A percentile compares a stretch with the other conserved stretches of the same genome.
Evolutionary conservation across 2,329 filamentous ascomycete genomes (phyloP).

Genomic region (Chlorencoelia australis): DNA sequence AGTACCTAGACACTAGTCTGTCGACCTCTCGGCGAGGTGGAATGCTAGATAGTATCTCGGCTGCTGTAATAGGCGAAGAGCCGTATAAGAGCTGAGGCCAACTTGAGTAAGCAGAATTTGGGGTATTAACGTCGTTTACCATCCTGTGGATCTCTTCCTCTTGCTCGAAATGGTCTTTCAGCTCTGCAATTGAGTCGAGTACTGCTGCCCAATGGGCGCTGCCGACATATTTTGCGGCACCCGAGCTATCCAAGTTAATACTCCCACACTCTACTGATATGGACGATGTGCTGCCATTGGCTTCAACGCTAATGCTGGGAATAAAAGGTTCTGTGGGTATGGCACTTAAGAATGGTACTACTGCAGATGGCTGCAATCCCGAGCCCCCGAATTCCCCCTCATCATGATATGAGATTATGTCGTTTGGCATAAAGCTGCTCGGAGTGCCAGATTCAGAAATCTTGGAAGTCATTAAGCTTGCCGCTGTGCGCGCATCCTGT

Average conservation of each 20-base stretch:
- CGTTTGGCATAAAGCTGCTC: conserved; percentile 13
- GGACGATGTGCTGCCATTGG: no score
- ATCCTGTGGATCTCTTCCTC: no score
- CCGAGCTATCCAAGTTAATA: conserved; percentile 20
- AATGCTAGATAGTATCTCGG: conserved; percentile 24
- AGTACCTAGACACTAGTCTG: conserved; percentile 20
- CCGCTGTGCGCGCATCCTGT: no score
- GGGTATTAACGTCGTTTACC: no score
- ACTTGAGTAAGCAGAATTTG: no score
- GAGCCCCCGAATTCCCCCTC: no score
- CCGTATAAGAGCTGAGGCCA: no score
- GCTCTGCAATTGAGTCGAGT: conserved; percentile 22
- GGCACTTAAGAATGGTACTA: no score
- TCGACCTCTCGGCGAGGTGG: conserved; percentile 23
- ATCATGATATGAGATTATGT: conserved; percentile 16
- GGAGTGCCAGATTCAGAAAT: conserved; percentile 13
- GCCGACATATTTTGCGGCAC: conserved; percentile 25
- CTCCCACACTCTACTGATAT: no score
- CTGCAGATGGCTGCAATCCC: no score
- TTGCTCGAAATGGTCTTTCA: conserved; percentile 20
- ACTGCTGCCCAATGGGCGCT: conserved; percentile 26
- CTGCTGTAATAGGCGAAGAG: no score
- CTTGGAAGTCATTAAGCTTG: conserved; percentile 14
- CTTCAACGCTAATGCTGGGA: no score
- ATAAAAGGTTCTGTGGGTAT: conserved; percentile 19